Base-by-base conservation (phyloP, 208 protist species). In the Blechomonas ayalai region DNA sequence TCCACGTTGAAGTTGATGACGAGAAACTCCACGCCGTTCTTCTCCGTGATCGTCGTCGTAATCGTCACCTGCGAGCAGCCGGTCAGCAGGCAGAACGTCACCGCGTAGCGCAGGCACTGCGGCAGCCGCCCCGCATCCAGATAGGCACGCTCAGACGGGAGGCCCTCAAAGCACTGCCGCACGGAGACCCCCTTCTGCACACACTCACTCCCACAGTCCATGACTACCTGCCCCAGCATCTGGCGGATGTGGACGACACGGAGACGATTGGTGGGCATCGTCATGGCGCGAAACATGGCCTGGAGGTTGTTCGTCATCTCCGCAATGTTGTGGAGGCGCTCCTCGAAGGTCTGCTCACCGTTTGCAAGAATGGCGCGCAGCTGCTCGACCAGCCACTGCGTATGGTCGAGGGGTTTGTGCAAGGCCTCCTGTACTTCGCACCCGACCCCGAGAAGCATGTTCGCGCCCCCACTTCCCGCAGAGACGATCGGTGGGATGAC, bases 161-260 rank as follows among this genome's bases (percentile, higher is more conserved):
- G 46, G 0, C 54, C 59, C 26, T 93, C 75, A 41, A 86, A 93
- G 19, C 69, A 60, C 59, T 90, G 85, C 24, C 68, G 55, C 27
- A 93, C 68, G 13, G 59, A 53, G 9, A 86, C 35, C 3, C 70
- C 68, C 19, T 62, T 67, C 7, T 43, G 52, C 18, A 93, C 73
- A 46, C 76, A 90, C 39, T 84, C 64, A n/a, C 59, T 55, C 8
- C 72, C 78, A 44, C 75, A 86, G 47, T 93, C 78, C 81, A 89
- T 90, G 20, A 93, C 59, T 20, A 93, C 61, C 32, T 84, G 63
- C 0, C 85, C 85, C 37, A 93, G 34, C 65, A 93, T 67, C 48
- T 93, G 78, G 0, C 80, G 73, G 4, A 93, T 65, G 52, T 89
- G 81, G 23, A 93, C 78, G 9, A 79, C 72, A 12, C 73, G 79